phyloP scores from a whole-genome alignment of 108 stramenopile genomes.

The Skeletonema marinoi region DNA sequence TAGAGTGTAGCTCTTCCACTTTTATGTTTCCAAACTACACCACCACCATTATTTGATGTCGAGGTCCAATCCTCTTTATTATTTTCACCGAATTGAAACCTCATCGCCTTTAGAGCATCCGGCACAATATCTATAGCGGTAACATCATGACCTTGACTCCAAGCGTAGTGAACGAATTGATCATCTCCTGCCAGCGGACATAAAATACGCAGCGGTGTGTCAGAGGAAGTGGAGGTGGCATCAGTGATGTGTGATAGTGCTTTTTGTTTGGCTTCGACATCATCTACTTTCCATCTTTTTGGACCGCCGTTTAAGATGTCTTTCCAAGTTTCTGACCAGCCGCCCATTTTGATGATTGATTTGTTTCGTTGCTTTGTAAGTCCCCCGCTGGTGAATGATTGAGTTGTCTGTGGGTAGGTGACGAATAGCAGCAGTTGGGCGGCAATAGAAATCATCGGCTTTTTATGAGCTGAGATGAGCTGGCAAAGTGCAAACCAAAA shows the following conservation, averaged over 20 bases:
- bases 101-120: constrained; percentile 53
- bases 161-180: constrained; percentile 49
- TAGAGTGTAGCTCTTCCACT: constrained; percentile 57
- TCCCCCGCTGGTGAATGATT: not conserved
- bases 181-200: constrained; percentile 68
- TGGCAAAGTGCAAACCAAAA: too few relatives aligned
- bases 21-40: constrained; percentile 45
- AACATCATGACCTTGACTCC: constrained; percentile 50
- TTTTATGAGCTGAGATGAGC: too few relatives aligned
- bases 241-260: constrained; percentile 43
- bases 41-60: not conserved
- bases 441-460: not conserved
- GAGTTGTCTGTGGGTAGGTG: not conserved
- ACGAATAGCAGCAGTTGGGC: not conserved
- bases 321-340: constrained; percentile 51
- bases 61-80: constrained; percentile 27
- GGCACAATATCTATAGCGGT: constrained; percentile 65
- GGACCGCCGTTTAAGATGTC: constrained; percentile 58
- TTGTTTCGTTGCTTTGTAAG: not conserved
- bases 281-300: constrained; percentile 53
- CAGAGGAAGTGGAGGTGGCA: not conserved
- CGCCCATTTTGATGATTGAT: not conserved
- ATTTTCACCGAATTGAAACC: constrained; percentile 34
- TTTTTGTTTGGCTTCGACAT: constrained; percentile 35
- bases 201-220: constrained; percentile 31